phyloP scores from a whole-genome alignment of 805 yeast species.

The Citeromyces matritensis region DNA sequence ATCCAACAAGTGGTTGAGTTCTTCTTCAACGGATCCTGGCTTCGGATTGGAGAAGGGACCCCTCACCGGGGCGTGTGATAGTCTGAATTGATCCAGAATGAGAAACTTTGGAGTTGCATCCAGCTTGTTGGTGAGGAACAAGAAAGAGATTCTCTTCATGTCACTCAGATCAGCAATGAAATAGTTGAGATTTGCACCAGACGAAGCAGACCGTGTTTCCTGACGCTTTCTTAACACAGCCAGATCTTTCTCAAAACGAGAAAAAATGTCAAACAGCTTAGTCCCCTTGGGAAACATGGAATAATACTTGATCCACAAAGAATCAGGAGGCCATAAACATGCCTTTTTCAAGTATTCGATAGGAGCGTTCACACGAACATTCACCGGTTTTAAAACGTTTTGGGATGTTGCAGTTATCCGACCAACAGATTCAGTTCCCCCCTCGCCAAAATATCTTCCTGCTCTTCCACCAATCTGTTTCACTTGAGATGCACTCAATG shows the following conservation, averaged over 20 bases:
- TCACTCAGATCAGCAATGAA: constrained; percentile 5
- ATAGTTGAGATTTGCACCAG: not conserved
- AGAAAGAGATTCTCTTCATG: constrained; percentile 9
- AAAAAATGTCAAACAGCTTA: constrained; percentile 27
- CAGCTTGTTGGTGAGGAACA: constrained; percentile 10
- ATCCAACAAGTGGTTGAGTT: not conserved
- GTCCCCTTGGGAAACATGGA: constrained; percentile 41
- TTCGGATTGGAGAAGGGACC: too few relatives aligned
- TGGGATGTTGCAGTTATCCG: constrained; percentile 37
- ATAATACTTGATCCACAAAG: constrained; percentile 51
- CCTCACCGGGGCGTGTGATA: constrained; percentile 19
- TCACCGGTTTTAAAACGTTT: constrained; percentile 27
- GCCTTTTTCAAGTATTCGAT: constrained; percentile 43
- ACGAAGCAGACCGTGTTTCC: not conserved
- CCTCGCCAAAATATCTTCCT: constrained; percentile 44
- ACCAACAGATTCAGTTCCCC: constrained; percentile 18
- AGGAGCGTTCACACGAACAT: constrained; percentile 30
- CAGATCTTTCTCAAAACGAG: constrained; percentile 27
- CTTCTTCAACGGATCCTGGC: constrained; percentile 13
- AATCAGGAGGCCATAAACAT: constrained; percentile 67
- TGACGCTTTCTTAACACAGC: constrained; percentile 7
- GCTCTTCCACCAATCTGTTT: constrained; percentile 97
- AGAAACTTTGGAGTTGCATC: constrained; percentile 9
- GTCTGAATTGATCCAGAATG: constrained; percentile 15
- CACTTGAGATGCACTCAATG: constrained; percentile 46